Evolutionary conservation across 331 rosid species (phyloP), one percentile per base, ranked within the genome.

Genomic region (Stylosanthes scabra): DNA sequence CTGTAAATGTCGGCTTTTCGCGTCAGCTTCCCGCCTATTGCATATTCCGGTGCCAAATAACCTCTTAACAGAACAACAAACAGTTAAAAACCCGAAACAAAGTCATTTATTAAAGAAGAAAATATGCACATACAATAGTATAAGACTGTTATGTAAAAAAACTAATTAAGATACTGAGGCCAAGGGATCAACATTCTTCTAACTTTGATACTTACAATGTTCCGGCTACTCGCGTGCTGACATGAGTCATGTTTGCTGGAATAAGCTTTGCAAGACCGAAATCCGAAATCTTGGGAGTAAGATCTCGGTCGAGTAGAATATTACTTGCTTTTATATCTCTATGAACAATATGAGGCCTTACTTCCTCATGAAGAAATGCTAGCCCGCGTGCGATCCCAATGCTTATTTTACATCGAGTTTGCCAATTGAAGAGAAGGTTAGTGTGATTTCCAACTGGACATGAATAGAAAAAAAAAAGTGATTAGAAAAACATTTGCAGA

Each of bases 211-310:
- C 97, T 88, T 81, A 95, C 99, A 95, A 64, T 29, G 99, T 95
- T 87, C 99, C 99, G 16, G 99, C 99, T 51, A 95, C 99, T 16
- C 99, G 97, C n/a, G 99, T 95, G 80, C 97, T 95, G 66, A 92
- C 91, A 25, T 95, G 99, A 79, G 97, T 85, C 83, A 85, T 68
- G 74, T 91, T 86, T 20, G 97, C 69, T 3, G 99, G 96, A 68
- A 95, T 78, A 46, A 95, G 97, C 81, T 90, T 95, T 42, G 99
- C 99, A 9, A 95, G 99, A 31, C 99, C 99, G 54, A 95, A 95
- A 83, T 95, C 99, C 20, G 99, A 87, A 75, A 95, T 95, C 75
- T 86, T 95, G 40, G 99, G 97, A 11, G 83, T 74, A 29, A 95
- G 86, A 67, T 90, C 87, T 75, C 66, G 78, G 72, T 90, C 96